Conservation (phyloP, 352 stramenopile genomes). For the Globisporangium ultimum region DNA sequence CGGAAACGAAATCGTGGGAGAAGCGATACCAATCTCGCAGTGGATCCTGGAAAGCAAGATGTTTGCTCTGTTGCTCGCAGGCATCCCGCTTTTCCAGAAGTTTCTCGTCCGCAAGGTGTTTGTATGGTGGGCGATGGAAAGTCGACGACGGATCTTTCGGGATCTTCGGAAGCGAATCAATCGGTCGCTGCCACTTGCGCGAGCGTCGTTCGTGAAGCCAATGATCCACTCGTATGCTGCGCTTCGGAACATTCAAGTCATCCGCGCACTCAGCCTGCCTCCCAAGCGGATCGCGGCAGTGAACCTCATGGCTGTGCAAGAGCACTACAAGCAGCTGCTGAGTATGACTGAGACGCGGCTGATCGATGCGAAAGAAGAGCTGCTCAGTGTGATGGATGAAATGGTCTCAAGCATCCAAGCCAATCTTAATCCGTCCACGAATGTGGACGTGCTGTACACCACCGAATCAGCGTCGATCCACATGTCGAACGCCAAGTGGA, state of each 20-base stretch:
- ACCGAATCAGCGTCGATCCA: conserved; percentile 40
- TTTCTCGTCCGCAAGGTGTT: conserved; percentile 63
- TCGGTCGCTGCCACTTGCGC: conserved; percentile 32
- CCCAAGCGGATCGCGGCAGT: conserved; percentile 23
- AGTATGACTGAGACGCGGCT: conserved; percentile 45
- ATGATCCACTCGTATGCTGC: conserved; percentile 34
- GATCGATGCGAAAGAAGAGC: conserved; percentile 61
- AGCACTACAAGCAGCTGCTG: conserved; percentile 43
- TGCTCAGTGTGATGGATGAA: conserved; percentile 40
- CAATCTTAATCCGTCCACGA: conserved; percentile 34
- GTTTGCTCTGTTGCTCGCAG: conserved; percentile 64
- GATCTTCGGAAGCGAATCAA: conserved; percentile 33
- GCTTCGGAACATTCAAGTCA: conserved; percentile 37
- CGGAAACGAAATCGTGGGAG: conserved; percentile 31
- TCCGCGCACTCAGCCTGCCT: conserved; percentile 39
- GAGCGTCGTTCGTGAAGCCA: conserved; percentile 32
- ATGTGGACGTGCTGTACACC: conserved; percentile 49
- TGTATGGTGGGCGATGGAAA: conserved; percentile 36
- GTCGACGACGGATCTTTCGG: conserved; percentile 34
- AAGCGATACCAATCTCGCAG: conserved; percentile 59
- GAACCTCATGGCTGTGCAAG: conserved; percentile 31
- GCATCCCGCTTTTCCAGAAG: conserved; percentile 74
- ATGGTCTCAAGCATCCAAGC: conserved; percentile 50
- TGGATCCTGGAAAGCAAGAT: conserved; percentile 77
- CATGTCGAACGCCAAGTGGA: conserved; percentile 51